Conservation (phyloP, 140 eudicot species). For the Ambrosia hybrid region DNA sequence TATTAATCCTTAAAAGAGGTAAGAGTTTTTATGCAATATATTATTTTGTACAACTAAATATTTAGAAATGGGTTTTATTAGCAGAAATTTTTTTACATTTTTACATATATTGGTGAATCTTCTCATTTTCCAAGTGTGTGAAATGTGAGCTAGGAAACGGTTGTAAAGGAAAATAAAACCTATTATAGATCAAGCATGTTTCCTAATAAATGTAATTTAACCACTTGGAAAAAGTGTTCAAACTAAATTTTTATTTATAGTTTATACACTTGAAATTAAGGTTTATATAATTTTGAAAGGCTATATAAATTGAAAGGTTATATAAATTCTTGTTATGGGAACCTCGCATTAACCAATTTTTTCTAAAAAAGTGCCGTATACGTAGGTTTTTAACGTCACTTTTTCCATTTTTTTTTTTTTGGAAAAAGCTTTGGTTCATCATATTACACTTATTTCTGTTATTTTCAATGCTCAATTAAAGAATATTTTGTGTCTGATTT, state of each 20-base stretch:
- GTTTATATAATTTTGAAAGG: background rate
- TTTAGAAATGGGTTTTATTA: background rate
- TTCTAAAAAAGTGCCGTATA: background rate
- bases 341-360: background rate
- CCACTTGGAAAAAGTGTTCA: background rate
- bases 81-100: background rate
- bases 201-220: background rate
- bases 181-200: background rate
- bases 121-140: background rate
- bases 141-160: background rate
- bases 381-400: background rate
- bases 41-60: background rate
- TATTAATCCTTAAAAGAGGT: too few relatives aligned
- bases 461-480: conserved; percentile 5
- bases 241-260: background rate
- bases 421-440: background rate
- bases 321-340: conserved; percentile 2
- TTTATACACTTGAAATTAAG: background rate
- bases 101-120: background rate
- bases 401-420: background rate
- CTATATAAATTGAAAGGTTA: background rate
- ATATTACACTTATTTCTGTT: conserved; percentile 10
- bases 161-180: background rate
- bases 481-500: background rate
- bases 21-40: background rate